phyloP scores from a whole-genome alignment of 805 yeast genomes.

The Hemisphaericaspora nanyangensis region DNA sequence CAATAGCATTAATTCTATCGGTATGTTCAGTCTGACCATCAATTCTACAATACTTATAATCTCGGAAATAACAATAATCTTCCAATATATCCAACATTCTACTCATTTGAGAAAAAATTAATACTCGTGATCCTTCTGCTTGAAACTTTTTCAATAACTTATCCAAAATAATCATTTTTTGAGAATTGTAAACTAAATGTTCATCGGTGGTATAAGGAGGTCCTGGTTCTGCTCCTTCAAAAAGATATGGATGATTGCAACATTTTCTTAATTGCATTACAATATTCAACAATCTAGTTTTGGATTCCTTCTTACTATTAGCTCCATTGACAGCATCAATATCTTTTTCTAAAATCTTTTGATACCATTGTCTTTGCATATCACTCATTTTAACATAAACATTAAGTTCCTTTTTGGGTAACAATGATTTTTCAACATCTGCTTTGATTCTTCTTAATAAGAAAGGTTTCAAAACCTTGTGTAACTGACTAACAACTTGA shows the following conservation, averaged over 20 bases:
- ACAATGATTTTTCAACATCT: slow-evolving; percentile 74
- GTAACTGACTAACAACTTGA: slow-evolving; percentile 61
- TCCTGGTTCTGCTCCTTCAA: slow-evolving; percentile 88
- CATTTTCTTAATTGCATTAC: slow-evolving; percentile 85
- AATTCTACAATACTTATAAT: slow-evolving; percentile 69
- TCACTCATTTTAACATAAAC: slow-evolving; percentile 70
- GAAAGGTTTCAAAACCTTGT: slow-evolving; percentile 73
- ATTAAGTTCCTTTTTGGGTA: slow-evolving; percentile 73
- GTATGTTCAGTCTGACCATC: slow-evolving; percentile 82
- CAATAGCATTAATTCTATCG: slow-evolving; percentile 72
- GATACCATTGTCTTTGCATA: slow-evolving; percentile 80
- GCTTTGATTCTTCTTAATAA: slow-evolving; percentile 71
- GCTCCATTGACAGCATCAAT: slow-evolving; percentile 85
- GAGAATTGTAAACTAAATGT: slow-evolving; percentile 70
- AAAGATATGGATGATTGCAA: slow-evolving; percentile 80
- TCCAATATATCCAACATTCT: slow-evolving; percentile 76
- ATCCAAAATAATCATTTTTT: slow-evolving; percentile 69
- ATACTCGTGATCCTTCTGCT: slow-evolving; percentile 70
- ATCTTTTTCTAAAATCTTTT: slow-evolving; percentile 71
- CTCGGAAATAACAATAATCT: slow-evolving; percentile 71
- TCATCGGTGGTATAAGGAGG: slow-evolving; percentile 87
- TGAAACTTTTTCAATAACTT: slow-evolving; percentile 57
- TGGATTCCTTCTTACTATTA: slow-evolving; percentile 68
- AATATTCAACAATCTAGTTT: slow-evolving; percentile 71
- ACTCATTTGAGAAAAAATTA: slow-evolving; percentile 82